These are phyloP conservation scores for Capsella bursapastoris DNA, from an alignment of 345 rosid species.

Conservation along the genomic window DNA sequence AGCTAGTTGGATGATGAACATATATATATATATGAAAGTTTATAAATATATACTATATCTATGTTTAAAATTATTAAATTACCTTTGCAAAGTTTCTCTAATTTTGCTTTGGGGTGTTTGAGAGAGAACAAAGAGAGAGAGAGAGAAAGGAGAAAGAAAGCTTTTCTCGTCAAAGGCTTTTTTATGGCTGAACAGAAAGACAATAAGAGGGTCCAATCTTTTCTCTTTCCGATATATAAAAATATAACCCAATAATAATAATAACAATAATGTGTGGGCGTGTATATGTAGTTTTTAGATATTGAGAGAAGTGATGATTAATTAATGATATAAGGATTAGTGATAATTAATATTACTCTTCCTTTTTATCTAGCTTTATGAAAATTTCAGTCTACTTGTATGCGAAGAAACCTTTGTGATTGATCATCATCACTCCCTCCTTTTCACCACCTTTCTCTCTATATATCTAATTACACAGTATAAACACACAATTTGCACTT, in stretches of 20 bases:
- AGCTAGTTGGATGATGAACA: constrained; percentile 41
- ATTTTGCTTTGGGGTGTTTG: constrained; percentile 30
- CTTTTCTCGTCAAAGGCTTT: constrained; percentile 57
- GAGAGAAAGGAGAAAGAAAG: constrained; percentile 48
- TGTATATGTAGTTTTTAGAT: not conserved
- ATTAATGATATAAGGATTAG: no score
- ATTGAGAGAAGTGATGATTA: not conserved
- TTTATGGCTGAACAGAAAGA: constrained; percentile 46
- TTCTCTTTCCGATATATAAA: constrained; percentile 43
- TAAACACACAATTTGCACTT: constrained; percentile 32
- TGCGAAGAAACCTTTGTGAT: constrained; percentile 71
- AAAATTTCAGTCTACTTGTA: constrained; percentile 2
- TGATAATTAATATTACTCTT: no score
- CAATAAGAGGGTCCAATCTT: constrained; percentile 57
- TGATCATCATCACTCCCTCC: constrained; percentile 44
- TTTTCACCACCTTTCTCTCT: constrained; percentile 40
- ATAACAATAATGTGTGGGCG: not conserved
- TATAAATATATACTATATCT: not conserved
- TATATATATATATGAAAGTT: constrained; percentile 31
- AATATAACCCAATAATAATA: not conserved
- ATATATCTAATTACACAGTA: constrained; percentile 20
- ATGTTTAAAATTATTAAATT: constrained; percentile 27
- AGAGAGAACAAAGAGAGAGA: constrained; percentile 34
- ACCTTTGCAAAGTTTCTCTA: constrained; percentile 43
- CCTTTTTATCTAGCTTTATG: no score